A percentile compares a stretch with the other conserved stretches of the same genome.
phyloP scores from a whole-genome alignment of 495 filamentous ascomycete genomes.

The Hypoxylon lenormandii region DNA sequence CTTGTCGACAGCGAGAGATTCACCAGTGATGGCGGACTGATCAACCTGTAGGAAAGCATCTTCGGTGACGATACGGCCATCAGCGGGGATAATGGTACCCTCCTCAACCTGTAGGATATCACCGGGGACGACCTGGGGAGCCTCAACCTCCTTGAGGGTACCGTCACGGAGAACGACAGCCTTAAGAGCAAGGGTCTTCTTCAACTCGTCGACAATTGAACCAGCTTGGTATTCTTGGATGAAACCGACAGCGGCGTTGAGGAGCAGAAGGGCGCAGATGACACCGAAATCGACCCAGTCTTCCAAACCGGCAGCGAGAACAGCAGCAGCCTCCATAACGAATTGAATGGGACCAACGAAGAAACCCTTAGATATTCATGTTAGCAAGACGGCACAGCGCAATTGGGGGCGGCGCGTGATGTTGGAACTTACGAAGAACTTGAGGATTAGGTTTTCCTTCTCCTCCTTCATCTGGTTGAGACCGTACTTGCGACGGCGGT shows the following conservation, averaged over 20 bases:
- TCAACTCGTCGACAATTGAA: slow-evolving; percentile 90
- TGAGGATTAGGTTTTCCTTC: slow-evolving; percentile 83
- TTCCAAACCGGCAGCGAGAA: slow-evolving; percentile 81
- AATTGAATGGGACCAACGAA: slow-evolving; percentile 93
- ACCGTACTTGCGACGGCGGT: slow-evolving; percentile 81
- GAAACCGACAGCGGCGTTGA: slow-evolving; percentile 89
- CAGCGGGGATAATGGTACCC: slow-evolving; percentile 89
- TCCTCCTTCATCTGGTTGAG: slow-evolving; percentile 90
- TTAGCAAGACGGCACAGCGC: slow-evolving; percentile 11
- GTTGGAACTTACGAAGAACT: slow-evolving; percentile 70
- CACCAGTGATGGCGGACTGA: slow-evolving; percentile 90
- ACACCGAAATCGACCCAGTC: slow-evolving; percentile 87
- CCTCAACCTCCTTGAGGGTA: slow-evolving; percentile 75
- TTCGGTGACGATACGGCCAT: slow-evolving; percentile 83
- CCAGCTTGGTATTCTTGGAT: slow-evolving; percentile 89
- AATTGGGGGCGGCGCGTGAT: background rate
- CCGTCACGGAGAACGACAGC: slow-evolving; percentile 85
- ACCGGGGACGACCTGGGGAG: slow-evolving; percentile 84
- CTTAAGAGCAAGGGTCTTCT: slow-evolving; percentile 88
- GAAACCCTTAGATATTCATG: slow-evolving; percentile 59
- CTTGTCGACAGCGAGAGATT: slow-evolving; percentile 92
- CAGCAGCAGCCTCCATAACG: slow-evolving; percentile 87
- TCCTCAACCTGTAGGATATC: slow-evolving; percentile 91
- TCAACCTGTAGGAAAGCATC: slow-evolving; percentile 87
- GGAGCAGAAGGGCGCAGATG: slow-evolving; percentile 76